Conservation (phyloP, 2,329 filamentous ascomycete genomes). For the Trichophyton verrucosum region DNA sequence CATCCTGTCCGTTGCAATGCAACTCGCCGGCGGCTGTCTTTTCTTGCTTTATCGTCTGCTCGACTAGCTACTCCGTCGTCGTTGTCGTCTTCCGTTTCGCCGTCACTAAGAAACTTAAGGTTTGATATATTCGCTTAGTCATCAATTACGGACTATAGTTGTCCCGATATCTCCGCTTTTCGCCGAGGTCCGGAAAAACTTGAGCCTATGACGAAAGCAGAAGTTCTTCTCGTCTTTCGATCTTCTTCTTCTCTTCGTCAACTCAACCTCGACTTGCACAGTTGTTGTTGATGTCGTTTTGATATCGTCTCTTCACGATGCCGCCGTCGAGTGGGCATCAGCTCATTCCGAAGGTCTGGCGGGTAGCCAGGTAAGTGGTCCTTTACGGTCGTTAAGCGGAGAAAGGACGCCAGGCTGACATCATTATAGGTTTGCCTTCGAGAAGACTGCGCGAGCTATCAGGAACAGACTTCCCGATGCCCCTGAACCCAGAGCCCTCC, state of each 20-base stretch:
- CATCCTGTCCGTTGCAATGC: slow-evolving; percentile 20
- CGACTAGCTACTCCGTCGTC: not conserved
- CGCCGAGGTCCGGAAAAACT: not conserved
- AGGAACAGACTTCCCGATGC: slow-evolving; percentile 32
- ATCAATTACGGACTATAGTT: not conserved
- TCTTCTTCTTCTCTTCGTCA: slow-evolving; percentile 5
- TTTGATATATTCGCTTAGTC: not conserved
- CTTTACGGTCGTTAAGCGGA: not conserved
- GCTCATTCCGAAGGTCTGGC: slow-evolving; percentile 39
- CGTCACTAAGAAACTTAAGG: no score
- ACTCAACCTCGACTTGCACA: not conserved
- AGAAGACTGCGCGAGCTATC: slow-evolving; percentile 34
- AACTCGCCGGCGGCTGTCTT: not conserved
- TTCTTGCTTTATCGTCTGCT: slow-evolving; percentile 7
- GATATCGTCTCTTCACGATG: slow-evolving; percentile 23
- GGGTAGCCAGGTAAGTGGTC: slow-evolving; percentile 33
- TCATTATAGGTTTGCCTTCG: slow-evolving; percentile 33
- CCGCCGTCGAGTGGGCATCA: slow-evolving; percentile 38
- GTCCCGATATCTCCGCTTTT: not conserved
- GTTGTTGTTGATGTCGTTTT: slow-evolving; percentile 7
- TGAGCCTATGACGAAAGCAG: not conserved
- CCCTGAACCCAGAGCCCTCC: slow-evolving; percentile 29
- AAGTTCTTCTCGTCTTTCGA: not conserved
- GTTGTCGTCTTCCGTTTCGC: not conserved
- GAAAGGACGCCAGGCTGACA: not conserved